Percentiles rank a stretch among this genome's conserved stretches.
Evolutionary conservation across 176 grass and related monocot species (phyloP).

Genomic region (Oryza glaberrima): DNA sequence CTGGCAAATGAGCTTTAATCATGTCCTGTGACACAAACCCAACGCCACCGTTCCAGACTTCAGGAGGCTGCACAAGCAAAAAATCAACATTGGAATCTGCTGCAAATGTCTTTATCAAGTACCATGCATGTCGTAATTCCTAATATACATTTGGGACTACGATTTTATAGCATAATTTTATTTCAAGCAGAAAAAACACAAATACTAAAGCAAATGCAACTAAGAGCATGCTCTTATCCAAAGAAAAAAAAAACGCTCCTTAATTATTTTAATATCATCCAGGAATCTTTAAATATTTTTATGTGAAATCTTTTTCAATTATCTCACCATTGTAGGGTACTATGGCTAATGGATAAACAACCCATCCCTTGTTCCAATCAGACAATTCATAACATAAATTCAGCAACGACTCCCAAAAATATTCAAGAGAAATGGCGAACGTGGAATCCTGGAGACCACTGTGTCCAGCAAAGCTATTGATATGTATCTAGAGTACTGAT

Average conservation of each 20-base stretch:
- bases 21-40: conserved; percentile 95
- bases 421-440: background rate
- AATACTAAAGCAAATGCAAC: background rate
- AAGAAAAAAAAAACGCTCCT: background rate
- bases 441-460: background rate
- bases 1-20: conserved; percentile 76
- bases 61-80: conserved; percentile 78
- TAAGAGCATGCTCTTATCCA: background rate
- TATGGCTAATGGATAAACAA: background rate
- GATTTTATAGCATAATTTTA: background rate
- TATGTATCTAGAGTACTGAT: background rate
- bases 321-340: background rate
- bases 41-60: conserved; percentile 83
- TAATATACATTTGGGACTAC: background rate
- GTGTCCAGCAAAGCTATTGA: background rate
- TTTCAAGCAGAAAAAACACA: conserved; percentile 12
- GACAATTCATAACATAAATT: background rate
- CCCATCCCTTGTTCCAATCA: background rate
- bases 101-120: background rate
- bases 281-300: background rate
- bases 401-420: background rate
- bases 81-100: conserved; percentile 17
- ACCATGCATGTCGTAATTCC: background rate
- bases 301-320: background rate
- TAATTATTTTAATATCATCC: background rate